Evolutionary conservation across 495 filamentous ascomycete genomes (phyloP), one percentile per base, ranked within the genome.

Genomic region (Xylaria curta): DNA sequence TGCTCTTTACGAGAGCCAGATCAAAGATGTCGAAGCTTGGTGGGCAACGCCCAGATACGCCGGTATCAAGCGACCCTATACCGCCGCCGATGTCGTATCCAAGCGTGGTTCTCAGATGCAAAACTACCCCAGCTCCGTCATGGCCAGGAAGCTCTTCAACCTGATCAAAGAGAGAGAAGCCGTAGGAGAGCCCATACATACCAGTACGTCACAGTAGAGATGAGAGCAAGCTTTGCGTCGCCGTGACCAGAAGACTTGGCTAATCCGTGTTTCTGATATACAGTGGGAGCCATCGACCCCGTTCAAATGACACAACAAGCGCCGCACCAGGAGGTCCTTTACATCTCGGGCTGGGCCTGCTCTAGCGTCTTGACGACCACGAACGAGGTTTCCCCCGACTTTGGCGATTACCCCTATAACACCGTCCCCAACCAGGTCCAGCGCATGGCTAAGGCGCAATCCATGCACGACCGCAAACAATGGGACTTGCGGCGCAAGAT

Each of bases 251-350:
- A 38, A 47, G 19, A 47, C 15, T 51, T 21, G 4, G 26, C 69
- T 71, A 40, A 71, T 13, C 12, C 10, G 13, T 60, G 1, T 24
- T 36, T 38, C 15, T 31, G 15, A 17, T 31, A 13, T 56, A 74
- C 62, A 95, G 93, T 99, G 92, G 96, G 96, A 71, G 97, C 95
- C 68, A 97, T 99, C 82, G 96, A 99, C 78, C 96, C 96, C 19
- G 89, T 98, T 10, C 96, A 99, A 82, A 98, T 99, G 96, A 98
- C 97, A 38, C 96, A 99, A 81, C 97, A 98, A 84, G 97, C 96
- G 31, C 88, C 92, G 1, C 92, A 98, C 81, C 96, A 98, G 79
- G 97, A 99, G 81, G 91, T 97, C 6, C 87, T 99, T 21, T 99
- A 99, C 82, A 87, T 99, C 44, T 97, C 93, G 10, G 96, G 96